Evolutionary conservation across 352 stramenopile species (phyloP), one percentile per base, ranked within the genome.

Genomic region (Thraustochytrium striatum): DNA sequence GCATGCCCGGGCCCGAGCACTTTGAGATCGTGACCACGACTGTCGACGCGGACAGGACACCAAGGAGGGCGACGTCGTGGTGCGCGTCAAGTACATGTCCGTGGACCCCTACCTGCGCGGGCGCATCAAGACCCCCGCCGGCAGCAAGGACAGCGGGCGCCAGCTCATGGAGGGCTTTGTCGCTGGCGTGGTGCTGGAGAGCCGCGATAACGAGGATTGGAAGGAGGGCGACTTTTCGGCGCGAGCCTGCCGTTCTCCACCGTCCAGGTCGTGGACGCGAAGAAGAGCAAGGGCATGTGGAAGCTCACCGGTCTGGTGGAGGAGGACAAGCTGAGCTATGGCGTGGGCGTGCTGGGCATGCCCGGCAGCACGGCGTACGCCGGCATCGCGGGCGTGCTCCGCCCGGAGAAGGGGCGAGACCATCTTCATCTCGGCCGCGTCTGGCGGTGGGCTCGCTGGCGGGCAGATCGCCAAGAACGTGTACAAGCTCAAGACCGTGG

Each of bases 381-480:
- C 44, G 82, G 82, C 21, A 72, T 85, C n/a, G 53, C 82, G 43
- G 57, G 69, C 57, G 55, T 25, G 16, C 41, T 78, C 2, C 33
- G 47, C 47, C 25, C 82, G 8, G 85, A 86, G 16, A 33, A 5
- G 47, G 25, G 81, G 81, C 38, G 83, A 85, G 52, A 84, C 79
- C 8, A 79, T 85, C 13, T 85, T 85, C n/a, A 62, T 85, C 16
- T 83, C 32, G 47, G 83, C 62, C 21, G 83, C 83, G 30, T 43
- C 72, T 30, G 83, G 83, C 35, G 82, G 75, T 0, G 83, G 82
- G 7, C 68, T 32, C 35, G 19, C 84, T 30, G 83, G 78, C 2
- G 83, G 82, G 28, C 83, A 86, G 83, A 83, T 85, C 52, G 82
- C 82, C 7, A 85, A 85, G 39, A 43, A 83, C 52, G 69, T 85